A percentile compares a stretch with the other conserved stretches of the same genome.
Conservation (phyloP, 306 rosid species). For the Senna tora region DNA sequence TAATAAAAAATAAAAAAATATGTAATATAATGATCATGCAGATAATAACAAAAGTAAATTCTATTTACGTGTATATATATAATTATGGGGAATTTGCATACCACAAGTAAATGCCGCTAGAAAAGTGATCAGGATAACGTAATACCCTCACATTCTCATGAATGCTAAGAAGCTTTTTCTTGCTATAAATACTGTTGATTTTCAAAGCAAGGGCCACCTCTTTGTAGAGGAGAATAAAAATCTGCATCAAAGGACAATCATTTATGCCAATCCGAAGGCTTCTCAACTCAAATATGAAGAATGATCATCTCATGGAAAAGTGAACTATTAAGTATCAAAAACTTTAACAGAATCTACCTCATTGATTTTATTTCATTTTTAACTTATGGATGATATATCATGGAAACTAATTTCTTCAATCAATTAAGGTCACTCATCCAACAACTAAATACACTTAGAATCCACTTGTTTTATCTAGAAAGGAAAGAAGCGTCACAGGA, state of each 20-base stretch:
- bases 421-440: slow-evolving; percentile 20
- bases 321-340: slow-evolving; percentile 28
- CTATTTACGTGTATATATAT: neutral
- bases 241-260: slow-evolving; percentile 52
- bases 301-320: slow-evolving; percentile 39
- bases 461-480: slow-evolving; percentile 21
- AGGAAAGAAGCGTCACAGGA: slow-evolving; percentile 5
- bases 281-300: slow-evolving; percentile 8
- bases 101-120: slow-evolving; percentile 96
- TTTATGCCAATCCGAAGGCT: slow-evolving; percentile 20
- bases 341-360: slow-evolving; percentile 17
- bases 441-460: slow-evolving; percentile 11
- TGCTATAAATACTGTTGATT: slow-evolving; percentile 95
- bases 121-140: slow-evolving; percentile 97
- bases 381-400: neutral
- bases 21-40: slow-evolving; percentile 16
- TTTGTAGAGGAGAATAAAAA: slow-evolving; percentile 94
- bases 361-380: slow-evolving; percentile 22
- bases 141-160: slow-evolving; percentile 98
- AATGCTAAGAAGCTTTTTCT: slow-evolving; percentile 84
- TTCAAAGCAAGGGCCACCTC: slow-evolving; percentile 98
- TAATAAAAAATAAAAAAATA: slow-evolving; percentile 49
- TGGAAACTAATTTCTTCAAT: slow-evolving; percentile 24
- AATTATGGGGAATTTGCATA: slow-evolving; percentile 43
- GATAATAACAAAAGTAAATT: slow-evolving; percentile 27